These are phyloP conservation scores for Aspergillus clavatus DNA, from an alignment of 2,329 filamentous ascomycete species.

Conservation along the genomic window DNA sequence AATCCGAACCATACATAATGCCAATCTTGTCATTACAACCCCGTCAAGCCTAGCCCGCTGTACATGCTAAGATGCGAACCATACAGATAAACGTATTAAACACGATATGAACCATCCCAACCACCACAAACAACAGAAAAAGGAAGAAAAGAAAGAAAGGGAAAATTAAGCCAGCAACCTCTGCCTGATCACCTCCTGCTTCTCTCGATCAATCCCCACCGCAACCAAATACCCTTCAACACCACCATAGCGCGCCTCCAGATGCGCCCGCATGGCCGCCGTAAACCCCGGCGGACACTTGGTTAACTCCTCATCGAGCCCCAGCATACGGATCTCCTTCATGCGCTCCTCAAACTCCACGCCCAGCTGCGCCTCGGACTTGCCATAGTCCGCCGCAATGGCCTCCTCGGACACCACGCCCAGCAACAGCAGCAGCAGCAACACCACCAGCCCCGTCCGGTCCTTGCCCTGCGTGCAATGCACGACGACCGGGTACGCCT, in stretches of 20 bases:
- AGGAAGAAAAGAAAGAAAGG: not conserved
- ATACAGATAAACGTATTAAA: not conserved
- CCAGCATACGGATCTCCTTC: constrained; percentile 64
- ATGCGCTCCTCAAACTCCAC: constrained; percentile 60
- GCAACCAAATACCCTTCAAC: constrained; percentile 59
- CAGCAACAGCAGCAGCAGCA: constrained; percentile 63
- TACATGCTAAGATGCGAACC: not conserved
- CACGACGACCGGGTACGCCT: constrained; percentile 59
- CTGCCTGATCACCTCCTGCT: constrained; percentile 37
- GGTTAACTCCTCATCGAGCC: constrained; percentile 69
- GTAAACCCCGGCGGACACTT: constrained; percentile 63
- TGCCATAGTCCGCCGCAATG: constrained; percentile 67
- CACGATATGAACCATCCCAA: no score
- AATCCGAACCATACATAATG: no score
- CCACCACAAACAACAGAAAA: constrained; percentile 4
- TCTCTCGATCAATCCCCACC: constrained; percentile 53
- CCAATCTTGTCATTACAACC: no score
- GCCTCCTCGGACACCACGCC: constrained; percentile 50
- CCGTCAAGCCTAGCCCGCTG: no score
- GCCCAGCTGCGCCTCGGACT: constrained; percentile 58
- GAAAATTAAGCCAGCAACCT: constrained; percentile 21
- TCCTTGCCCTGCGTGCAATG: constrained; percentile 92
- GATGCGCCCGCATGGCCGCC: constrained; percentile 51
- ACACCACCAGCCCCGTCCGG: constrained; percentile 67
- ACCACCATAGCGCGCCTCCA: constrained; percentile 61